Evolutionary conservation across 1,284 basidiomycete species (phyloP).

Genomic region (Ceratobasidium sp.): DNA sequence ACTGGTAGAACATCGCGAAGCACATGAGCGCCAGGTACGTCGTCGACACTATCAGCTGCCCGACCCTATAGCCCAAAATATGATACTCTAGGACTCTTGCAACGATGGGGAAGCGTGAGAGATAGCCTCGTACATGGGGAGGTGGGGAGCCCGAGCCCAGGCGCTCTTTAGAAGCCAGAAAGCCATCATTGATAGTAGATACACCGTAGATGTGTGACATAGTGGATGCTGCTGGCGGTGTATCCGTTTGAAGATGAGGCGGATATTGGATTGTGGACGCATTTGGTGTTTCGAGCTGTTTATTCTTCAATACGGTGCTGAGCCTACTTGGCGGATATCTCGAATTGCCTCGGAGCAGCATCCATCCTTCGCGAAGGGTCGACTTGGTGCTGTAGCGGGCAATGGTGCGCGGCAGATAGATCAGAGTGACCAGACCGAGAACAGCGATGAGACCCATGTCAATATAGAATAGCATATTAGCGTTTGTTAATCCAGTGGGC

Average conservation of each 20-base stretch:
- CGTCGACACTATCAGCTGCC: too few relatives aligned
- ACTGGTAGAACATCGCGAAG: conserved; percentile 43
- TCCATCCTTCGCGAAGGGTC: conserved; percentile 12
- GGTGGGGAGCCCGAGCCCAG: not conserved
- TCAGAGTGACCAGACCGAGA: conserved; percentile 6
- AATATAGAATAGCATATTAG: conserved; percentile 13
- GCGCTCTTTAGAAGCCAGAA: not conserved
- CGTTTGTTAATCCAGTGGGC: not conserved
- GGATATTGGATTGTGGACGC: conserved; percentile 10
- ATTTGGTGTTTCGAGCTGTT: not conserved
- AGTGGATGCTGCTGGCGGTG: conserved; percentile 9
- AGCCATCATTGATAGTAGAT: not conserved
- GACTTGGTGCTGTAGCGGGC: conserved; percentile 18
- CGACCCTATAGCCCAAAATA: conserved; percentile 10
- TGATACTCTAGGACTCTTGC: conserved; percentile 20
- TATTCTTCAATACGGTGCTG: conserved; percentile 1
- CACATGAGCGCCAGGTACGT: conserved; percentile 23
- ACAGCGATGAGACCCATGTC: conserved; percentile 27
- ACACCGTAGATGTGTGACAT: not conserved
- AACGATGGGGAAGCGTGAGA: not conserved
- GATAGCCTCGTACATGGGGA: not conserved
- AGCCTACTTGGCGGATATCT: not conserved
- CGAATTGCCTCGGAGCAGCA: not conserved
- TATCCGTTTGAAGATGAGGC: not conserved
- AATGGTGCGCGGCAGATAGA: conserved; percentile 21